phyloP scores from a whole-genome alignment of 805 yeast species.

The Nakazawaea siamensis region DNA sequence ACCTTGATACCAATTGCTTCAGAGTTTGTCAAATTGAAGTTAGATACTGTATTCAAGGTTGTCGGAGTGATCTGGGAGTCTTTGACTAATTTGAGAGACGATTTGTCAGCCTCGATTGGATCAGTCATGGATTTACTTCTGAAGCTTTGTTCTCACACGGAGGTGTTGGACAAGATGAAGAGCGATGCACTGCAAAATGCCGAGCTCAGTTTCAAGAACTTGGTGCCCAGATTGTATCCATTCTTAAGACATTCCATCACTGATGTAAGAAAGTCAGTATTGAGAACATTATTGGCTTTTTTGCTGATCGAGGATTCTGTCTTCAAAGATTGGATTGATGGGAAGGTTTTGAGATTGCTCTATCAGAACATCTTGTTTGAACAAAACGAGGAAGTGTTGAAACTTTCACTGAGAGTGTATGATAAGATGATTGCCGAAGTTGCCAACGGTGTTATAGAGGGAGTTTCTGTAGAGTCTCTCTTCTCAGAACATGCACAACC shows the following conservation, averaged over 20 bases:
- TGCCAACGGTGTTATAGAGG: constrained; percentile 3
- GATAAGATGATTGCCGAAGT: constrained; percentile 43
- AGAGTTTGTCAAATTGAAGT: constrained; percentile 67
- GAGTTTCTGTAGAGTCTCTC: constrained; percentile 35
- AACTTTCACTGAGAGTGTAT: constrained; percentile 58
- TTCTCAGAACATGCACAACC: constrained; percentile 53
- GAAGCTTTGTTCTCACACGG: constrained; percentile 72
- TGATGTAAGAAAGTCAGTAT: constrained; percentile 82
- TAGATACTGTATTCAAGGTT: constrained; percentile 38
- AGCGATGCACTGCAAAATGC: constrained; percentile 43
- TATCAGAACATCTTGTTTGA: constrained; percentile 87
- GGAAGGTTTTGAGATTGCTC: constrained; percentile 62
- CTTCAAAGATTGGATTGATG: constrained; percentile 64
- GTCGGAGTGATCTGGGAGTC: constrained; percentile 85
- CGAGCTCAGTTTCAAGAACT: constrained; percentile 52
- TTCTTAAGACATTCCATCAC: constrained; percentile 90
- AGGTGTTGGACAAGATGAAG: constrained; percentile 68
- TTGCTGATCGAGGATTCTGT: constrained; percentile 41
- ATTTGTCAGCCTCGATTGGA: constrained; percentile 89
- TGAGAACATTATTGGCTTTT: constrained; percentile 74
- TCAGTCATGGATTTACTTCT: constrained; percentile 92
- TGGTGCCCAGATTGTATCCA: constrained; percentile 90
- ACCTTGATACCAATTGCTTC: constrained; percentile 83
- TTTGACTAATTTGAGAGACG: constrained; percentile 78
- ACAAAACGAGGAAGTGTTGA: constrained; percentile 68